Evolutionary conservation across 2,329 filamentous ascomycete genomes (phyloP).

Genomic region (Paecilomyces sp.): DNA sequence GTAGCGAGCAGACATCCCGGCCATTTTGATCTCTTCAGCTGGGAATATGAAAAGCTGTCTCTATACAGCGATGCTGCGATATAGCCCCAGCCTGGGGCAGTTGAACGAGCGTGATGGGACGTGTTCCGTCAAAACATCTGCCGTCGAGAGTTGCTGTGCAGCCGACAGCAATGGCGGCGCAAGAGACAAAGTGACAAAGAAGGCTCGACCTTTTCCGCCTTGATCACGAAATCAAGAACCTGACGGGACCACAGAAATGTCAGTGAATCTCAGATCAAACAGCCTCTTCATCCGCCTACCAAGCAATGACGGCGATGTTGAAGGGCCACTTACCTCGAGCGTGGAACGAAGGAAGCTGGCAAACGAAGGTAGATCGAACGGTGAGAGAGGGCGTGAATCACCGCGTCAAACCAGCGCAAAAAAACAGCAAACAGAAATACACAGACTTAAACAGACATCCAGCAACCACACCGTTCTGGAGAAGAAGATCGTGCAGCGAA

Average conservation of each 20-base stretch:
- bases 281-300: not conserved
- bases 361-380: not conserved
- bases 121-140: not conserved
- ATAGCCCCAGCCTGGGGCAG: not conserved
- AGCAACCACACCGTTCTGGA: not conserved
- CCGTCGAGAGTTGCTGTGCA: not conserved
- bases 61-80: not conserved
- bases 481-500: not conserved
- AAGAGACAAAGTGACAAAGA: not conserved
- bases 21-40: not conserved
- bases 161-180: not conserved
- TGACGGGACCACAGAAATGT: not conserved
- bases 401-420: not conserved
- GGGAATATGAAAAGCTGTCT: not conserved
- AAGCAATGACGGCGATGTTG: not conserved
- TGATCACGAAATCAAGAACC: not conserved
- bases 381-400: not conserved
- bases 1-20: constrained; percentile 52
- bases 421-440: not conserved
- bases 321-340: not conserved
- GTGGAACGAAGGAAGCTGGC: not conserved
- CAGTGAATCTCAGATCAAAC: not conserved
- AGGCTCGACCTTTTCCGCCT: not conserved
- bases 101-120: not conserved
- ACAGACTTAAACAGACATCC: not conserved